Percentiles rank a stretch among this genome's conserved stretches.
phyloP scores from a whole-genome alignment of 805 yeast genomes.

The Starmerella gropengiesseri region DNA sequence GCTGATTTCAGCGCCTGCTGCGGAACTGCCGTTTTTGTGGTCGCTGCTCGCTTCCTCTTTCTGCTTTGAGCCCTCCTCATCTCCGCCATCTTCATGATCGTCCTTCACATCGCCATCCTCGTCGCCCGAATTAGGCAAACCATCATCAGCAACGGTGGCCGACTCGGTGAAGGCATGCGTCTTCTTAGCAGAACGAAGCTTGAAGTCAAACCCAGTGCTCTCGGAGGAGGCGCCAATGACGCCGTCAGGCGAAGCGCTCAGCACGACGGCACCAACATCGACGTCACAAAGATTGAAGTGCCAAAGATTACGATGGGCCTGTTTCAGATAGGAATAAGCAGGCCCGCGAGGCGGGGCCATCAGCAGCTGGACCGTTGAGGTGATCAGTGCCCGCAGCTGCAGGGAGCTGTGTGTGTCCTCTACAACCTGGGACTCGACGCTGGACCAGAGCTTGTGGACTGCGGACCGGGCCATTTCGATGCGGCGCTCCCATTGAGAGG shows the following conservation, averaged over 20 bases:
- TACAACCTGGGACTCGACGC: conserved; percentile 6
- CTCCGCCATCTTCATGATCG: no score
- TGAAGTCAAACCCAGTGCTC: conserved; percentile 48
- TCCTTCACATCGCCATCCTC: background rate
- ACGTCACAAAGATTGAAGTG: conserved; percentile 63
- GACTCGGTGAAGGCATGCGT: no score
- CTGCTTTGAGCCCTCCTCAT: no score
- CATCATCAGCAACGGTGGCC: background rate
- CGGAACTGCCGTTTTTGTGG: no score
- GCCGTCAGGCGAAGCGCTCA: conserved; percentile 28
- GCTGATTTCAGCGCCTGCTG: no score
- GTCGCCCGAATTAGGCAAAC: background rate
- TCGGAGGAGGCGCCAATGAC: background rate
- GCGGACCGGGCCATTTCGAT: conserved; percentile 5
- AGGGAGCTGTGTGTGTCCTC: conserved; percentile 34
- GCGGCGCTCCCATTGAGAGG: conserved; percentile 3
- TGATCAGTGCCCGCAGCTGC: conserved; percentile 38
- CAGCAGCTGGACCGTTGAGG: conserved; percentile 48
- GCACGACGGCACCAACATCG: conserved; percentile 39
- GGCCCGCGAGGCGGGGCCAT: conserved; percentile 37
- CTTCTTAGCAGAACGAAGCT: conserved; percentile 32
- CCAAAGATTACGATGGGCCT: conserved; percentile 65
- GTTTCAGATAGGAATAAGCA: conserved; percentile 16
- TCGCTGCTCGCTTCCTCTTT: no score
- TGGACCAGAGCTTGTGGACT: conserved; percentile 7